Conservation (phyloP, 2,329 filamentous ascomycete genomes). For the Lachnellula hyalina region DNA sequence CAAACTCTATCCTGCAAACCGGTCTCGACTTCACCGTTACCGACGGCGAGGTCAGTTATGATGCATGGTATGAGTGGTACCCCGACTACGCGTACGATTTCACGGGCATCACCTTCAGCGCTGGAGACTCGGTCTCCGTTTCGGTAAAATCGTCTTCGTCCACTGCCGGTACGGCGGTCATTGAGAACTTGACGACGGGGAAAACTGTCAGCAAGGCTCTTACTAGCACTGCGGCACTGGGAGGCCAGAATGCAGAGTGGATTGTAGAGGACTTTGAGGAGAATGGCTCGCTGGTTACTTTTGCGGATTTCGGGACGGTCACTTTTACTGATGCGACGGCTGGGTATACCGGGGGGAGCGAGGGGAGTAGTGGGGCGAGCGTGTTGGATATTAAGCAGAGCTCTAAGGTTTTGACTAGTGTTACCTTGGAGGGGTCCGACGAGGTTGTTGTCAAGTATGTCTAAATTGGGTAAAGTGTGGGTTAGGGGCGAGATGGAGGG, state of each 20-base stretch:
- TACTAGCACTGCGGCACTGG: slow-evolving; percentile 29
- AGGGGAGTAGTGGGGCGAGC: background rate
- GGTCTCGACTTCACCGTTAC: slow-evolving; percentile 45
- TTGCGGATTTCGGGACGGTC: slow-evolving; percentile 42
- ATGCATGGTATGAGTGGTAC: slow-evolving; percentile 51
- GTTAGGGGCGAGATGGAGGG: too few relatives aligned
- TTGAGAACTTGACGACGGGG: slow-evolving; percentile 43
- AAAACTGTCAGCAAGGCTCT: slow-evolving; percentile 38
- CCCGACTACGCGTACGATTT: slow-evolving; percentile 34
- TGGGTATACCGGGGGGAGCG: background rate
- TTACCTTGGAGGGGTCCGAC: background rate
- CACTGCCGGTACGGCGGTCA: slow-evolving; percentile 36
- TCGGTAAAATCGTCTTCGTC: slow-evolving; percentile 33
- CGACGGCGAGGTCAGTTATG: slow-evolving; percentile 36
- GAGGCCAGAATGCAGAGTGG: slow-evolving; percentile 45
- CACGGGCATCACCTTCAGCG: slow-evolving; percentile 35
- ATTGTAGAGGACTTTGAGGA: slow-evolving; percentile 45
- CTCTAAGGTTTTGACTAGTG: background rate
- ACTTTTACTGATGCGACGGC: slow-evolving; percentile 34
- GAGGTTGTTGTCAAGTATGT: background rate
- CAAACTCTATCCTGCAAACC: slow-evolving; percentile 47
- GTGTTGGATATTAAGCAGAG: background rate
- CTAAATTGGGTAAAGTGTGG: background rate
- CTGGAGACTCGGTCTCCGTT: slow-evolving; percentile 33
- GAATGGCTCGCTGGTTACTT: slow-evolving; percentile 33